Evolutionary conservation across 306 rosid species (phyloP), one percentile per base, ranked within the genome.

Genomic region (Sechiopsis laciniata): DNA sequence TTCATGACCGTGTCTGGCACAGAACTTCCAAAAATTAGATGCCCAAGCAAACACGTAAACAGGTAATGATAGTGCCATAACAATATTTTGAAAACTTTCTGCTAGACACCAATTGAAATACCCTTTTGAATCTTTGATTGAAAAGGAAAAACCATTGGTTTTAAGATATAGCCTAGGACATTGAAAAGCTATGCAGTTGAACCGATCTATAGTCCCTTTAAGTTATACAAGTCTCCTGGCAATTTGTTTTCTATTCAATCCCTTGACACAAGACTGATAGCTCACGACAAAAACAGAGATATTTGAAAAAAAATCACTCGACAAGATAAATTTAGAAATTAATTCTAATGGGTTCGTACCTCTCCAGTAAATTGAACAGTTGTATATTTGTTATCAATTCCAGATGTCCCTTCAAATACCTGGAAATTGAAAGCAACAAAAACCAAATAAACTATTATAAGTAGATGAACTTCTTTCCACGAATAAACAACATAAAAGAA

Each of bases 401-500:
- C 99, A 79, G 99, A 95, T 53, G 99, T 95, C 79, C 99, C 99
- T 84, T 95, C 99, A 75, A 95, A 95, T 74, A 95, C 99, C 99
- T 95, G 85, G 52, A 55, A 74, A 76, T 56, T 58, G 55, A 42
- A 42, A 50, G 45, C 71, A 80, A 3, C 22, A 53, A 20, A 35
- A 45, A 7, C 20, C 40, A 68, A 79, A 67, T 13, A 62, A 37
- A 51, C 75, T 42, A 40, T 24, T 75, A 21, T 60, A 73, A 42
- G 63, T 40, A 16, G 9, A 40, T 58, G 65, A 21, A 57, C 45
- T 12, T 42, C 9, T 57, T 48, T 50, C 42, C 32, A 68, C 21
- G 20, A 29, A 51, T 24, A 70, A 22, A 51, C 24, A 70, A 51
- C 74, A 51, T 12, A 22, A 51, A 51, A 70, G 37, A 24, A 70